A percentile compares a stretch with the other conserved stretches of the same genome.
Evolutionary conservation across 257 asterid genomes (phyloP).

Genomic region (Vinca minor): DNA sequence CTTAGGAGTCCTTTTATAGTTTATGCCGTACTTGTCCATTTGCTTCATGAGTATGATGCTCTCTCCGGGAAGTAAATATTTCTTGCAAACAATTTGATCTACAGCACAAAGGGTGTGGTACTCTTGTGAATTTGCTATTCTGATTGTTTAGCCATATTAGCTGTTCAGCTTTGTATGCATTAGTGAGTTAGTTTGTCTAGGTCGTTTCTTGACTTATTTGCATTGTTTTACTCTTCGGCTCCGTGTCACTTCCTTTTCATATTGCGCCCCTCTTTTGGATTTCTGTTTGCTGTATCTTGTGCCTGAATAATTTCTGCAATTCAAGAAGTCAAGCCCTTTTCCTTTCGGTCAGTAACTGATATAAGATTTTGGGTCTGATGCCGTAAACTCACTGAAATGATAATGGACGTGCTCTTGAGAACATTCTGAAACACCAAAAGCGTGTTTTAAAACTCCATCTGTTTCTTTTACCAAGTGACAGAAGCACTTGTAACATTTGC

Average conservation of each 20-base stretch:
- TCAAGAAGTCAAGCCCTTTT: not conserved
- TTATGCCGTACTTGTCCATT: constrained; percentile 3
- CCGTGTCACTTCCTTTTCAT: too few relatives aligned
- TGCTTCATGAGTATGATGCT: not conserved
- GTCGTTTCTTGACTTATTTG: not conserved
- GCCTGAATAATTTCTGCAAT: not conserved
- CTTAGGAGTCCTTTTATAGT: not conserved
- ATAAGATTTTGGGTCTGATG: not conserved
- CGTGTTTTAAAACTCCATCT: not conserved
- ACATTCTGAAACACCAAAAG: too few relatives aligned
- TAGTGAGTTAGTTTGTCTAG: not conserved
- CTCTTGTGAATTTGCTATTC: not conserved
- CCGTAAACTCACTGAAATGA: too few relatives aligned
- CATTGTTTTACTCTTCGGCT: not conserved
- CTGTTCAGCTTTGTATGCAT: not conserved
- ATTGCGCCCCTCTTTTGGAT: not conserved
- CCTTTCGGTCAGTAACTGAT: not conserved
- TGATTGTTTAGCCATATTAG: not conserved
- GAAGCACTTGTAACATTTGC: not conserved
- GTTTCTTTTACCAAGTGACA: not conserved
- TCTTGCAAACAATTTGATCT: not conserved
- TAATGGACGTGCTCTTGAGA: not conserved
- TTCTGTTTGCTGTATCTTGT: not conserved
- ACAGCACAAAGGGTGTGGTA: not conserved
- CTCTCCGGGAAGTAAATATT: not conserved